A percentile compares a stretch with the other conserved stretches of the same genome.
phyloP scores from a whole-genome alignment of 2,329 filamentous ascomycete species.

The Stromatinia cepivora region DNA sequence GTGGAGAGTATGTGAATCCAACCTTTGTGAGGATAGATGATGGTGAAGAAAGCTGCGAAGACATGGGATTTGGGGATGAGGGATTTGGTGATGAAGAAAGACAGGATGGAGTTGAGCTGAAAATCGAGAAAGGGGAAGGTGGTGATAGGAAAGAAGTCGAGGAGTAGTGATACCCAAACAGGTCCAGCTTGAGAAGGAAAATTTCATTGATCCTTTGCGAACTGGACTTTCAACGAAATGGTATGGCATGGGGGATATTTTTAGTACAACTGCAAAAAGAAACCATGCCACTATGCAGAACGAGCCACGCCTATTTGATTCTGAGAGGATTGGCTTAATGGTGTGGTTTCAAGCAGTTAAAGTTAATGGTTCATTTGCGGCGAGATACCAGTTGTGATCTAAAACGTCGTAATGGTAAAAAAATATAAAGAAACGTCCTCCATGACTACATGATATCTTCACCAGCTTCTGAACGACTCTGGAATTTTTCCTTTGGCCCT shows the following conservation, averaged over 20 bases:
- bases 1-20: constrained; percentile 42
- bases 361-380: not conserved
- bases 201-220: not conserved
- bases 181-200: not conserved
- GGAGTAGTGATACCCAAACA: not conserved
- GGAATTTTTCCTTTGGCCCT: no score
- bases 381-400: not conserved
- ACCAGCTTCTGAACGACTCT: no score
- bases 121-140: constrained; percentile 1
- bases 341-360: not conserved
- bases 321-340: not conserved
- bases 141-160: not conserved
- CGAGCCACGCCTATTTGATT: no score
- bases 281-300: no score
- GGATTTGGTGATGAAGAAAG: constrained; percentile 16
- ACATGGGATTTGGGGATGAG: constrained; percentile 18
- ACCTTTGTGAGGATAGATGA: constrained; percentile 29
- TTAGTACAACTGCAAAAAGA: not conserved
- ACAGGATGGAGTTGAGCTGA: constrained; percentile 18
- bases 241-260: not conserved
- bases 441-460: not conserved
- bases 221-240: not conserved
- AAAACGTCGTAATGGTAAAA: no score
- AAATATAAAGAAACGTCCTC: not conserved
- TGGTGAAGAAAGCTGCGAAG: constrained; percentile 23